Evolutionary conservation across 2,329 filamentous ascomycete genomes (phyloP), one percentile per base, ranked within the genome.

Genomic region (Tolypocladium pustulatum): DNA sequence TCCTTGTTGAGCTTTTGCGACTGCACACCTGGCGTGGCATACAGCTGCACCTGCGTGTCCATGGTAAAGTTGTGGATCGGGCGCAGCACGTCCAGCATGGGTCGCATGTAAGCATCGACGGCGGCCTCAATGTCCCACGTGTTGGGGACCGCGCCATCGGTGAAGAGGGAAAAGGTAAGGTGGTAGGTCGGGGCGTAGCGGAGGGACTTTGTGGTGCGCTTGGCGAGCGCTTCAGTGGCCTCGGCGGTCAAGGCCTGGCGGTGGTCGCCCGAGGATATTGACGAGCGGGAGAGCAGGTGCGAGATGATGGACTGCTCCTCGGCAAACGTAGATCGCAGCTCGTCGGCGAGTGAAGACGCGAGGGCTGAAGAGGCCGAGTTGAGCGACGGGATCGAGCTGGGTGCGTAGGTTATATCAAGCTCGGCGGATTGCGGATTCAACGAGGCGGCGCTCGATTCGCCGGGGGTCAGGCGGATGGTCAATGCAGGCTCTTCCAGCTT

Each of bases 161-260:
- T 94, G 70, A 99, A 97, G 3, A 99, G 80, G 0, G 94, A 99
- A 69, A 99, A 96, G 0, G 92, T 96, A 34, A 99, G 78, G 69
- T 99, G 94, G 70, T 97, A 99, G 0, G 90, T 96, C 17, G 92
- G 86, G 4, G 94, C 88, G 70, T 97, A 96, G 70, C 93, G 95
- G 68, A 97, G 82, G 0, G 91, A 91, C 56, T 91, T 82, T 2
- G 89, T 94, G 40, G 89, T 89, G 61, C 91, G 88, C 81, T 79
- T 88, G 66, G 75, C 82, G 65, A 84, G 77, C 0, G 80, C 76
- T 46, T 84, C 83, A 30, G 80, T 76, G 0, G 79, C 75, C 37
- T 84, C 78, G 38, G 80, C 75, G 0, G 76, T 74, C 43, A 82
- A 64, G 6, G 75, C 75, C 60, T 78, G 75, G 3, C 78, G 73